phyloP scores from a whole-genome alignment of 116 monocot genomes.

The Cymodocea nodosa region DNA sequence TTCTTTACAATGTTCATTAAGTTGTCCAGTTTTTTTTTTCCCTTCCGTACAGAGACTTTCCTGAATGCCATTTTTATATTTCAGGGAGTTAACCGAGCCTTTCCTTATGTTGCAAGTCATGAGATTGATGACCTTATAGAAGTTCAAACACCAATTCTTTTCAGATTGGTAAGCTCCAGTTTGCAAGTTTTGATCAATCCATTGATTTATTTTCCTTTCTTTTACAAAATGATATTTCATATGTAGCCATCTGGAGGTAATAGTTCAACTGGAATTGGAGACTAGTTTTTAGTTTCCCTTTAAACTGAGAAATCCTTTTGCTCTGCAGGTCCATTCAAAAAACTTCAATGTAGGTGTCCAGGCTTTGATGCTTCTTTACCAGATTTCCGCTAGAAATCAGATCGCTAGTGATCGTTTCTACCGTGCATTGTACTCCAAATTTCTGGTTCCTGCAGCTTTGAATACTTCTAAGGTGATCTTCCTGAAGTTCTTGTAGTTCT shows the following conservation, averaged over 20 bases:
- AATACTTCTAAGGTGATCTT: conserved; percentile 72
- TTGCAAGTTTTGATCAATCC: too few species aligned
- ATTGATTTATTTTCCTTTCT: neutral
- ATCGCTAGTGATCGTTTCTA: conserved; percentile 92
- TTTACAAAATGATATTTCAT: too few species aligned
- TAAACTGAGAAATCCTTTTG: neutral
- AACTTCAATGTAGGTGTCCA: conserved; percentile 97
- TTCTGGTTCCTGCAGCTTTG: conserved; percentile 61
- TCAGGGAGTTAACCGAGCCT: conserved; percentile 97
- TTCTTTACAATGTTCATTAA: neutral
- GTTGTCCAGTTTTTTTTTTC: neutral
- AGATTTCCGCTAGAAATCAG: conserved; percentile 85
- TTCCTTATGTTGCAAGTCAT: conserved; percentile 88
- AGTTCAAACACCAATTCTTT: conserved; percentile 82
- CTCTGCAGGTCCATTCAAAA: conserved; percentile 77
- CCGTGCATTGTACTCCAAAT: conserved; percentile 87
- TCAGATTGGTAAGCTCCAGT: conserved; percentile 57
- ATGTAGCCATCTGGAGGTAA: too few species aligned
- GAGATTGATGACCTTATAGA: conserved; percentile 94
- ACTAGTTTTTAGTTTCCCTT: too few species aligned
- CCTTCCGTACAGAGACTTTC: neutral
- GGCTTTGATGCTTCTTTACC: conserved; percentile 83
- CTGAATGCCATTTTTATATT: neutral
- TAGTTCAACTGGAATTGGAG: too few species aligned
- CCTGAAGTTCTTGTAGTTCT: neutral